Evolutionary conservation across 345 rosid species (phyloP), one percentile per base, ranked within the genome.

Genomic region (Jatropha curcas): DNA sequence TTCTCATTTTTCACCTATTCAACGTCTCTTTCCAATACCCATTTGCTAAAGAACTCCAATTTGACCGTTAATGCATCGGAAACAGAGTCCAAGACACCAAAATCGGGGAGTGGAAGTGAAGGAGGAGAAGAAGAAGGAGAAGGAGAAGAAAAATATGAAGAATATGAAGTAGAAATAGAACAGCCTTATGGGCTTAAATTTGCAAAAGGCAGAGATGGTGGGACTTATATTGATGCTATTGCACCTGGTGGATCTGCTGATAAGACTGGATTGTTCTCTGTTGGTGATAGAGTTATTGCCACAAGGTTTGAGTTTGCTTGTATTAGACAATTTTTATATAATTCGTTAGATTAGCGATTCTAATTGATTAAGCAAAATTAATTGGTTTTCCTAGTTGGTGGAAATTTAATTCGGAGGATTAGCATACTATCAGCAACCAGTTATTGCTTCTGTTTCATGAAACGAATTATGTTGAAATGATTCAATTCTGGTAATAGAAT

Each of bases 181-280:
- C 94, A 92, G 83, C 97, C 99, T 55, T 86, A 83, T 60, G 98
- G 99, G 30, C 71, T 92, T 60, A 95, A 75, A 82, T 95, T 95
- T 65, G 81, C 83, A 30, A 95, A 92, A 75, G 99, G 99, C 52
- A 82, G 97, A 85, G 96, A 89, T 80, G 90, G 99, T 51, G 87
- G 92, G 12, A 91, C 98, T 80, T 95, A 90, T 79, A 92, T 95
- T 79, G 99, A 95, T 51, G 96, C 92, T 35, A 88, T 92, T 75
- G 82, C 85, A 2, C 86, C 94, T 7, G 99, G 97, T 72, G 98
- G 94, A 48, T 71, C 80, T 0, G 99, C 98, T 72, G 98, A 95
- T 68, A 87, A 84, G 85, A 80, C 96, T 63, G 89, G 90, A 17
- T 37, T 81, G 76, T 95, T 95, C 85, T 56, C 90, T 2, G 96